Evolutionary conservation across 805 yeast genomes (phyloP), one percentile per base, ranked within the genome.

Genomic region (Wickerhamomyces canadensis): DNA sequence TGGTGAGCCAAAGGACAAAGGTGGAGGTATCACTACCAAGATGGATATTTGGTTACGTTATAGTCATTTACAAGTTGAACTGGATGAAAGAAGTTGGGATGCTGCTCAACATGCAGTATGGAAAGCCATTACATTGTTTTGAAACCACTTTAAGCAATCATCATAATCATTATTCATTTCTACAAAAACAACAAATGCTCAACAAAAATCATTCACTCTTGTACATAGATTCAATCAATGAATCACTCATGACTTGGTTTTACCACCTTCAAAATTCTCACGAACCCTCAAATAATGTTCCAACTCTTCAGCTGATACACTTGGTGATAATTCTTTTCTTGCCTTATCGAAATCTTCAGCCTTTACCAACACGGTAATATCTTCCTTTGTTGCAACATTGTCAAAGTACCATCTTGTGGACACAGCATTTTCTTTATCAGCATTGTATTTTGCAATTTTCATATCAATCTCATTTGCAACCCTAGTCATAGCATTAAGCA

Each of bases 401-500:
- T 88, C 96, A 58, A 93, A 87, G 96, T 97, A 91, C 74, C 88
- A 83, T 38, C 95, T 68, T 2, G 85, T 72, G 7, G 84, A 76
- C 0, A 85, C 70, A 6, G 63, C 62, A 4, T 67, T 68, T 13
- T 57, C 55, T 5, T 68, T 67, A 4, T 50, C 51, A 15, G 48
- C 42, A 53, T 84, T 87, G 48, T 68, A 77, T 19, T 49, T 43
- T 25, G 64, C 62, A 24, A 89, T 71, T 53, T 80, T 82, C 2
- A 45, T 51, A 52, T 93, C 98, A 13, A 84, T 87, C 25, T 72
- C 76, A 8, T 68, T 68, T 1, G 98, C 96, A 0, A 82, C 78
- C 48, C 98, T 67, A 1, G 93, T 84, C 97, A 93, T 91, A 2
- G 98, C 96, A 59, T 87, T 87, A 49, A 91, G 70, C 93, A 91